Evolutionary conservation across 129 eudicot genomes (phyloP).

Genomic region (Smallanthus sonchifolius): DNA sequence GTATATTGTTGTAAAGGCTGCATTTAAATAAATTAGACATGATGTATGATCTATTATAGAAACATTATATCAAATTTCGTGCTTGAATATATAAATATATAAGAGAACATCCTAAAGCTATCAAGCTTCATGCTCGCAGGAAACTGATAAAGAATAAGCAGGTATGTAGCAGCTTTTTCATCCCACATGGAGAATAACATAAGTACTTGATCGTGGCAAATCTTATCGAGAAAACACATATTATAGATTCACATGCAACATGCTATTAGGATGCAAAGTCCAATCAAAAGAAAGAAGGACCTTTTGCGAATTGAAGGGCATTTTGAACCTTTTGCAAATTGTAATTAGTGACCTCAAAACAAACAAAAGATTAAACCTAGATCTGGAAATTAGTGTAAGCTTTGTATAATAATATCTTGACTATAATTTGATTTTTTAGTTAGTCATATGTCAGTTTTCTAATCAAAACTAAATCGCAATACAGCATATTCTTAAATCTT

Average conservation of each 20-base stretch:
- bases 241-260: too few species aligned
- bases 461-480: not conserved
- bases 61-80: not conserved
- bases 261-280: too few species aligned
- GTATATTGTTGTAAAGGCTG: constrained; percentile 85
- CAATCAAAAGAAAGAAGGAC: too few species aligned
- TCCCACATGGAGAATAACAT: not conserved
- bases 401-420: not conserved
- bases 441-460: not conserved
- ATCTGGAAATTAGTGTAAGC: not conserved
- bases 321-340: not conserved
- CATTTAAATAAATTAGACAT: not conserved
- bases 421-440: not conserved
- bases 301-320: not conserved
- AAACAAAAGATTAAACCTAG: constrained; percentile 1
- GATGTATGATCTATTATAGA: not conserved
- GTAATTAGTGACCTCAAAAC: not conserved
- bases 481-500: not conserved
- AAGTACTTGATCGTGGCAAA: too few species aligned
- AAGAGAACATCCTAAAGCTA: not conserved
- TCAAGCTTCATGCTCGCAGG: not conserved
- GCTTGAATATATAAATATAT: not conserved
- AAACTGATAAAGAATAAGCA: not conserved
- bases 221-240: too few species aligned
- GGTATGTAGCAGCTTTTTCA: not conserved